phyloP scores from a whole-genome alignment of 2,329 filamentous ascomycete genomes.

The Diaporthe citriasiana region DNA sequence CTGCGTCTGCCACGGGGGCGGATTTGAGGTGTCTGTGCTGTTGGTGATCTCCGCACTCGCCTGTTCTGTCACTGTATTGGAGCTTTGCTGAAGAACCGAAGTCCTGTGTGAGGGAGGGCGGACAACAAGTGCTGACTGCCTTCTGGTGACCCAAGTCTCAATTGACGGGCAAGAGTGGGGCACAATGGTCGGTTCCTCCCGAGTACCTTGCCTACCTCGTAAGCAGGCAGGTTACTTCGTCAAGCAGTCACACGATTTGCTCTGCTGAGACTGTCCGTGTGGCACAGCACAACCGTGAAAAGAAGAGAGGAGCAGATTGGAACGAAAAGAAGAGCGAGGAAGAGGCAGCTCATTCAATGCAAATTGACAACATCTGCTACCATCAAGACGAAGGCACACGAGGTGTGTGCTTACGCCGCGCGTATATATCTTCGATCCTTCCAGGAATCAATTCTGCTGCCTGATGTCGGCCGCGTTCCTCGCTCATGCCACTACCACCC shows the following conservation, averaged over 20 bases:
- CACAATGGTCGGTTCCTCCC: slow-evolving; percentile 16
- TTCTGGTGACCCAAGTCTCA: neutral
- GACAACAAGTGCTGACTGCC: slow-evolving; percentile 23
- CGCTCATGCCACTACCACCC: slow-evolving; percentile 19
- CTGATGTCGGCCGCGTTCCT: slow-evolving; percentile 29
- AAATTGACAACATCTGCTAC: neutral
- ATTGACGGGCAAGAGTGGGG: slow-evolving; percentile 19
- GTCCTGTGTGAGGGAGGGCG: slow-evolving; percentile 3
- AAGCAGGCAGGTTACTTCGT: slow-evolving; percentile 2
- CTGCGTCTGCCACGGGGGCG: neutral
- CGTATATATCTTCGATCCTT: slow-evolving; percentile 23
- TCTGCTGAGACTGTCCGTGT: neutral
- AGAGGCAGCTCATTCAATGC: neutral
- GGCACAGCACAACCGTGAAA: neutral
- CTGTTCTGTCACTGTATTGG: neutral
- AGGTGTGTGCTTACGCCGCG: slow-evolving; percentile 21
- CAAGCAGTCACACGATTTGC: neutral
- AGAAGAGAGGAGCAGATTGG: neutral
- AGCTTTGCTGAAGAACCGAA: neutral
- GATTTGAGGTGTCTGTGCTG: neutral
- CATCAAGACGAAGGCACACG: neutral
- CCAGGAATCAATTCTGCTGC: slow-evolving; percentile 38
- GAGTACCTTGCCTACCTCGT: neutral
- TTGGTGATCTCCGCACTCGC: neutral
- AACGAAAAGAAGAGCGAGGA: neutral